phyloP scores from a whole-genome alignment of 768 basidiomycete genomes.

The Floccularia luteovirens region DNA sequence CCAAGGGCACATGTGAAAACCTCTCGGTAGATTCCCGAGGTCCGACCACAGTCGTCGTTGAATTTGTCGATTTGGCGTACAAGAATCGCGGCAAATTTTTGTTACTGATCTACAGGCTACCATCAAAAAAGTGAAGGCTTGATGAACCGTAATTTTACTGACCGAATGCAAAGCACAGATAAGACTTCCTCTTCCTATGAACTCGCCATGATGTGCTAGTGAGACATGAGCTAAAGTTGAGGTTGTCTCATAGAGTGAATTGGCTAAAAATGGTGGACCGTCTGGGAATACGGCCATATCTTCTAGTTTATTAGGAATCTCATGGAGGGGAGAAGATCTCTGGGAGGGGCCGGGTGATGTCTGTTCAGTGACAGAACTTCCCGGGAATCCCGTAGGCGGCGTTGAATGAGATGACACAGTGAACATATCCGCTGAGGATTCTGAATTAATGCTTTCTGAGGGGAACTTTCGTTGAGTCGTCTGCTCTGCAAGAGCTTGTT shows the following conservation, averaged over 20 bases:
- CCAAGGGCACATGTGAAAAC: constrained; percentile 14
- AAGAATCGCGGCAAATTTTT: constrained; percentile 23
- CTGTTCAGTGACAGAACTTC: constrained; percentile 2
- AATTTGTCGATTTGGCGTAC: constrained; percentile 33
- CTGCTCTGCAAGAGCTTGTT: constrained; percentile 14
- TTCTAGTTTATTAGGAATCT: background rate
- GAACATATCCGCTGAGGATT: constrained; percentile 7
- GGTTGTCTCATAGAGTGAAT: constrained; percentile 29
- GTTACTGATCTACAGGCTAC: constrained; percentile 23
- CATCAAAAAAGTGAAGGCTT: background rate
- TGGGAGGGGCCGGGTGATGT: constrained; percentile 8
- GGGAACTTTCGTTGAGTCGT: constrained; percentile 6
- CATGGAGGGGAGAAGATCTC: constrained; percentile 9
- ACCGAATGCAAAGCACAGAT: constrained; percentile 41
- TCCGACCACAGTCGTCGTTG: constrained; percentile 19
- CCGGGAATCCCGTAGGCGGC: background rate
- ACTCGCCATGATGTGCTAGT: constrained; percentile 40
- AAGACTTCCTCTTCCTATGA: constrained; percentile 37
- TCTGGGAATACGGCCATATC: background rate
- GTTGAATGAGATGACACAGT: constrained; percentile 8
- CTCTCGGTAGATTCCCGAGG: constrained; percentile 15
- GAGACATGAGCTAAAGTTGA: constrained; percentile 35
- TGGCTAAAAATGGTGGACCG: constrained; percentile 13
- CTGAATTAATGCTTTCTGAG: background rate
- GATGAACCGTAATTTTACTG: constrained; percentile 6